Conservation (phyloP, 1,284 basidiomycete species). For the Athelia sp. region DNA sequence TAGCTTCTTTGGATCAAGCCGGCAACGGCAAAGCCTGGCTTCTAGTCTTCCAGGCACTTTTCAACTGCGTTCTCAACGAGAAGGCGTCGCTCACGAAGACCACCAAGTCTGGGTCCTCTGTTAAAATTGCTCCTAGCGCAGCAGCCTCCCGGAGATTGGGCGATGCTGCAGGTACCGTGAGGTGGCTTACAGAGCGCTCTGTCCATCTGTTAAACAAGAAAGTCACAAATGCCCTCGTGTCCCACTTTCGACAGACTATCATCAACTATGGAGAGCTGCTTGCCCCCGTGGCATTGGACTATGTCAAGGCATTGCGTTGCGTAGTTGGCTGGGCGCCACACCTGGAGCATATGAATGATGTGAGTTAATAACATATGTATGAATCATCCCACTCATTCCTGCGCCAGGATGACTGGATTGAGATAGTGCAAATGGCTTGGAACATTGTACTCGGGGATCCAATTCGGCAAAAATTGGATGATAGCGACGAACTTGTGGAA, state of each 20-base stretch:
- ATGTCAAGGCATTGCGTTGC: conserved; percentile 71
- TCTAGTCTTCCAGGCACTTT: conserved; percentile 70
- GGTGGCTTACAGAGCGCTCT: conserved; percentile 65
- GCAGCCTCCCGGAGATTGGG: conserved; percentile 53
- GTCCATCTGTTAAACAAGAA: conserved; percentile 49
- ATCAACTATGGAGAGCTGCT: conserved; percentile 54
- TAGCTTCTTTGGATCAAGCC: conserved; percentile 48
- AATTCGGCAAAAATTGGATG: conserved; percentile 36
- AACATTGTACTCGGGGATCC: conserved; percentile 69
- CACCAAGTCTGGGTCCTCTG: conserved; percentile 15
- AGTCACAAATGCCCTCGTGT: conserved; percentile 51
- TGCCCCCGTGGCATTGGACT: conserved; percentile 69
- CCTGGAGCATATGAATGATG: conserved; percentile 67
- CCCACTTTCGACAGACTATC: conserved; percentile 65
- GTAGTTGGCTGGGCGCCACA: conserved; percentile 69
- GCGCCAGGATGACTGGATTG: conserved; percentile 49
- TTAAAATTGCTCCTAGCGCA: conserved; percentile 22
- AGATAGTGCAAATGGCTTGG: conserved; percentile 68
- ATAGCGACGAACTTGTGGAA: conserved; percentile 28
- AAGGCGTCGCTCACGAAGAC: conserved; percentile 44
- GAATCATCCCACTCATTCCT: too few species aligned
- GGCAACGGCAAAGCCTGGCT: conserved; percentile 58
- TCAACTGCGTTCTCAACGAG: conserved; percentile 61
- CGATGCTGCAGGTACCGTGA: conserved; percentile 59
- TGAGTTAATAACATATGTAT: conserved; percentile 14